phyloP scores from a whole-genome alignment of 2,329 filamentous ascomycete genomes.

The Madurella mycetomatis region DNA sequence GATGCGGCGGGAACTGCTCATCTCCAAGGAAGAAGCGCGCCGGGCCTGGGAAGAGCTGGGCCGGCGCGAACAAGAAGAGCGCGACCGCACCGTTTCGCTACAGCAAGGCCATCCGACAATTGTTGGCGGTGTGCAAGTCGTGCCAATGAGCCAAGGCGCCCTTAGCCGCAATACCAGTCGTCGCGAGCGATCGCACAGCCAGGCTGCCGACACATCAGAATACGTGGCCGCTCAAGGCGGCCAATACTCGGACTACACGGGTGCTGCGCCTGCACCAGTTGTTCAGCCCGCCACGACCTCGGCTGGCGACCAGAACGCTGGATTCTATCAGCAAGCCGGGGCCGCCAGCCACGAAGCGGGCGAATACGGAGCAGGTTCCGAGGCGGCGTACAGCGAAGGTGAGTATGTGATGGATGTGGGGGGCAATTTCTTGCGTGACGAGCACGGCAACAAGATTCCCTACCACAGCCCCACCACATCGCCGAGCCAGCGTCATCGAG shows the following conservation, averaged over 20 bases:
- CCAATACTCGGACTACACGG: constrained; percentile 28
- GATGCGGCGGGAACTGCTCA: constrained; percentile 87
- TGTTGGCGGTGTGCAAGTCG: constrained; percentile 89
- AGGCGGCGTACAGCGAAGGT: constrained; percentile 63
- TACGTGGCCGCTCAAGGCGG: constrained; percentile 29
- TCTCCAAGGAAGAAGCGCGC: constrained; percentile 92
- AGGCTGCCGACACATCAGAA: constrained; percentile 29
- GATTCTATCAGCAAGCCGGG: constrained; percentile 42
- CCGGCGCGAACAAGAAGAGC: constrained; percentile 85
- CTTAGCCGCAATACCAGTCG: constrained; percentile 50
- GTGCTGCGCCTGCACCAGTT: constrained; percentile 21
- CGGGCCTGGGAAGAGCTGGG: constrained; percentile 97
- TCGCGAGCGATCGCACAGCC: constrained; percentile 36
- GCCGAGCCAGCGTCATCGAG: constrained; percentile 27
- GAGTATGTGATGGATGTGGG: constrained; percentile 64
- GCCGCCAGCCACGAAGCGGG: constrained; percentile 44
- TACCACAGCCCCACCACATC: constrained; percentile 44
- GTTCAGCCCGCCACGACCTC: constrained; percentile 29
- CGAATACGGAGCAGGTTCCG: constrained; percentile 49
- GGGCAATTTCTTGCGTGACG: constrained; percentile 58
- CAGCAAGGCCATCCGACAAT: constrained; percentile 83
- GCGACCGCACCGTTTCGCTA: constrained; percentile 79
- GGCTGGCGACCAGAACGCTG: constrained; percentile 35
- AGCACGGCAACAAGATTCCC: constrained; percentile 55
- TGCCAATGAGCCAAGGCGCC: constrained; percentile 78